Base-by-base conservation (phyloP, 371 early-diverging fungal species). In the Mortierella sp. region DNA sequence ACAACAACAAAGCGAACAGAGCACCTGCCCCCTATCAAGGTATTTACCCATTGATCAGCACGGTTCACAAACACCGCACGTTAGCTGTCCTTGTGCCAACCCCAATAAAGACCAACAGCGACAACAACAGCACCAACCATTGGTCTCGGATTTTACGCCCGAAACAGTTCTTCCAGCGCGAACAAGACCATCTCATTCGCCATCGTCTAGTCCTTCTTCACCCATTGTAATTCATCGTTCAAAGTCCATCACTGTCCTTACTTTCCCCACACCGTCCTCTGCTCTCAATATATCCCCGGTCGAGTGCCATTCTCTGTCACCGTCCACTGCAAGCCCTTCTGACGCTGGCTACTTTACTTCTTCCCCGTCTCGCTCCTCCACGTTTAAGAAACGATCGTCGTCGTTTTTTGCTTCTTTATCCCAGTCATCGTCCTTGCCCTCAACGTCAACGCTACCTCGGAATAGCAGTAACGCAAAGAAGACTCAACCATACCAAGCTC, bases 221-320 rank as follows among this genome's bases (percentile, higher is more conserved):
- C 70, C 76, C 63, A 70, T 72, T 28, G 61, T 69, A 60, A 63
- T 72, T 40, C 69, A 72, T 50, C 65, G 69, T 11, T 77, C 78
- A 16, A 63, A 50, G 19, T 77, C 78, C n/a, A 72, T 77, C 52
- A 62, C 65, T 38, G 64, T 65, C 63, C 50, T 65, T 22, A 19
- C 73, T 19, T 48, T 69, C n/a, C 48, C 67, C 1, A 24, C 67
- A 9, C 45, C 69, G 36, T 73, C 73, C 7, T 40, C 72, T 52
- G 81, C 75, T 16, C 81, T 81, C 62, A 76, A 75, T 63, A 69
- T 70, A 50, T 80, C 80, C 4, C 80, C 80, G 3, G 80, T 70
- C 62, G 80, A 80, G 80, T 80, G 80, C 50, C 66, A 63, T 16
- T 80, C 80, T 15, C 75, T 74, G 45, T 74, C 80, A 0, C 69